Conservation (phyloP, 2,329 filamentous ascomycete species). For the Pseudopyrenochaeta lycopersici region DNA sequence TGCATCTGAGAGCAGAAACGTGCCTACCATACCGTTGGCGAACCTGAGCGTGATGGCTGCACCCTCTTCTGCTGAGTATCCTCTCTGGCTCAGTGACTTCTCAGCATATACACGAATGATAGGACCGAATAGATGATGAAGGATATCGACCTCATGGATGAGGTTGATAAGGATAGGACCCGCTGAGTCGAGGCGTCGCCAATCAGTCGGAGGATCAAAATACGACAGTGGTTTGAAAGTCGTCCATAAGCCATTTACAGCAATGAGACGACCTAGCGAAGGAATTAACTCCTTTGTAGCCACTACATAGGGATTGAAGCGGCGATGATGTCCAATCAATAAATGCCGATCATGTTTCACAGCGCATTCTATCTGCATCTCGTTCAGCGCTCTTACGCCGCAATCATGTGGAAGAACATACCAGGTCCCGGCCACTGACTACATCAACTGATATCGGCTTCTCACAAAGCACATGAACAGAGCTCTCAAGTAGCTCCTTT, state of each 20-base stretch:
- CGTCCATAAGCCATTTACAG: conserved; percentile 65
- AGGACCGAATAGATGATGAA: conserved; percentile 65
- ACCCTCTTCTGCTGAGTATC: conserved; percentile 64
- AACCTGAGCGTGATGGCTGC: conserved; percentile 64
- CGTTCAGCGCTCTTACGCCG: neutral
- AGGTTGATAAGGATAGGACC: conserved; percentile 67
- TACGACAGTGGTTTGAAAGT: conserved; percentile 62
- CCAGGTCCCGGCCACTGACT: conserved; percentile 44
- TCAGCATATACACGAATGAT: conserved; percentile 63
- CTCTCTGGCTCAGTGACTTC: conserved; percentile 54
- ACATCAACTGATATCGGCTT: conserved; percentile 63
- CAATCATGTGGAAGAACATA: conserved; percentile 8
- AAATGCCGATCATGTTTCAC: conserved; percentile 48
- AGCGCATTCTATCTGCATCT: conserved; percentile 28
- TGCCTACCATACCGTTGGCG: conserved; percentile 63
- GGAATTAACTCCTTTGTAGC: conserved; percentile 59
- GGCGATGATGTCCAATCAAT: conserved; percentile 66
- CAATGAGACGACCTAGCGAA: conserved; percentile 58
- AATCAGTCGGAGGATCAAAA: conserved; percentile 59
- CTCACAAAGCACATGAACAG: conserved; percentile 65
- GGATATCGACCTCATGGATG: conserved; percentile 68
- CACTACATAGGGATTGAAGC: conserved; percentile 66
- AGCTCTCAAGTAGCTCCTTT: conserved; percentile 57
- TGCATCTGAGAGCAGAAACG: conserved; percentile 65
- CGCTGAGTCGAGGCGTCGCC: conserved; percentile 56